Evolutionary conservation across 192 early-diverging fungal genomes (phyloP), one percentile per base, ranked within the genome.

Genomic region (Physocladia obscura): DNA sequence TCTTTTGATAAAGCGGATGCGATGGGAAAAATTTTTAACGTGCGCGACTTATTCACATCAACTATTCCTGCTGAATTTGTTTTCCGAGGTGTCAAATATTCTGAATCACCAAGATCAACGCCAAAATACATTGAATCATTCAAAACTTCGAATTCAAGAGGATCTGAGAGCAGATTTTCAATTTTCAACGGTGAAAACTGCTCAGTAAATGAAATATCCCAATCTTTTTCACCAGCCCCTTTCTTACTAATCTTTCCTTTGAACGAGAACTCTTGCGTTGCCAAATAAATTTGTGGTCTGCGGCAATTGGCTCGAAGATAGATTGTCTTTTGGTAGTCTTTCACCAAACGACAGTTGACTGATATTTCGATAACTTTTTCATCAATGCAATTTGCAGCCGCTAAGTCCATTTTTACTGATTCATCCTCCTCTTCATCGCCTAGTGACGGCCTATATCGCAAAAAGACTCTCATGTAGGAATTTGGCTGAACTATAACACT

Each of bases 251-350:
- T 68, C 32, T 37, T 30, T 0, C 77, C 81, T 1, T 30, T 34
- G 35, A 84, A 82, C 2, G 49, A 31, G 30, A 78, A 62, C 32
- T 82, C 79, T 4, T 51, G 56, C 4, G 34, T 21, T 0, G 81
- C 76, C 2, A 84, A 48, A 13, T 50, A 49, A 31, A 87, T 79
- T 67, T 85, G 83, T 19, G 89, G 90, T 22, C 80, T 62, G 19
- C 82, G 76, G 56, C 87, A 89, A 48, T 84, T 77, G 26, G 89
- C 89, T 37, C 78, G 82, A 24, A 93, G 65, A 11, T 71, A 31
- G 29, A 93, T 83, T 11, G 81, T 87, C 49, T 89, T 86, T 62
- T 91, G 90, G 69, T 89, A 92, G 76, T 93, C 91, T 62, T 90
- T 90, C 2, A 93, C 89, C 19, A 91, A 76, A 11, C 90, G 82